These are phyloP conservation scores for Tolypocladium inflatum DNA, from an alignment of 2,329 filamentous ascomycete genomes.

Conservation along the genomic window DNA sequence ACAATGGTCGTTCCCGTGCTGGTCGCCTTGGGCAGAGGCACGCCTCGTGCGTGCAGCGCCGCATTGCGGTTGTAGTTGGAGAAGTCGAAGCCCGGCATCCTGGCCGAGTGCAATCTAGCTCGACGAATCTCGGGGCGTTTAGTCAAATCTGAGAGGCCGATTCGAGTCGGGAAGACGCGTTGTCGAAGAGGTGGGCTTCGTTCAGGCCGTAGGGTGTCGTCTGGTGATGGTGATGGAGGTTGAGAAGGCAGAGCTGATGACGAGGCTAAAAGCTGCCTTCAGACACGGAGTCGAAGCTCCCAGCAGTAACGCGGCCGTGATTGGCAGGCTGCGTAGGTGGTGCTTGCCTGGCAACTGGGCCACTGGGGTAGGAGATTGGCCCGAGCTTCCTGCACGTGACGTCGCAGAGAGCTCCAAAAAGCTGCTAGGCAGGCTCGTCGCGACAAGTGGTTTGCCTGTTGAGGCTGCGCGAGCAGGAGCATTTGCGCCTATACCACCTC, in stretches of 20 bases:
- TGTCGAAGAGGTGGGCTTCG: neutral
- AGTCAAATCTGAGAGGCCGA: conserved; percentile 1
- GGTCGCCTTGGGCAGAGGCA: conserved; percentile 93
- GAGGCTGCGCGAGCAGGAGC: neutral
- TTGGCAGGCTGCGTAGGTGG: conserved; percentile 12
- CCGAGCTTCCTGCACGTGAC: conserved; percentile 15
- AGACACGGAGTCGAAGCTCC: conserved; percentile 14
- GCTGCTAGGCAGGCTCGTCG: conserved; percentile 7
- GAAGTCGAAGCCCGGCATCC: conserved; percentile 97
- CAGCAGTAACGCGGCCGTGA: conserved; percentile 10
- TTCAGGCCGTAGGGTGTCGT: neutral
- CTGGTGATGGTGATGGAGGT: conserved; percentile 7
- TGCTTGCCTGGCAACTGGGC: no score
- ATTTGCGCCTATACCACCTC: neutral
- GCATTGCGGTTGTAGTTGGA: conserved; percentile 99
- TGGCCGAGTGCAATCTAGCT: conserved; percentile 18
- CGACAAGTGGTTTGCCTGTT: conserved; percentile 3
- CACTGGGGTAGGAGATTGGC: neutral
- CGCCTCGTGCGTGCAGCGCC: conserved; percentile 85
- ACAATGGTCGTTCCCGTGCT: conserved; percentile 99
- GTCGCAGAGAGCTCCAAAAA: conserved; percentile 10
- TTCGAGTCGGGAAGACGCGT: neutral
- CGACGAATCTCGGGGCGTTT: neutral
- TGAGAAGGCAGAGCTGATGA: conserved; percentile 33
- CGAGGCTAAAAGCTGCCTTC: conserved; percentile 46